Conservation (phyloP, 2,329 filamentous ascomycete genomes). For the Cordyceps militaris region DNA sequence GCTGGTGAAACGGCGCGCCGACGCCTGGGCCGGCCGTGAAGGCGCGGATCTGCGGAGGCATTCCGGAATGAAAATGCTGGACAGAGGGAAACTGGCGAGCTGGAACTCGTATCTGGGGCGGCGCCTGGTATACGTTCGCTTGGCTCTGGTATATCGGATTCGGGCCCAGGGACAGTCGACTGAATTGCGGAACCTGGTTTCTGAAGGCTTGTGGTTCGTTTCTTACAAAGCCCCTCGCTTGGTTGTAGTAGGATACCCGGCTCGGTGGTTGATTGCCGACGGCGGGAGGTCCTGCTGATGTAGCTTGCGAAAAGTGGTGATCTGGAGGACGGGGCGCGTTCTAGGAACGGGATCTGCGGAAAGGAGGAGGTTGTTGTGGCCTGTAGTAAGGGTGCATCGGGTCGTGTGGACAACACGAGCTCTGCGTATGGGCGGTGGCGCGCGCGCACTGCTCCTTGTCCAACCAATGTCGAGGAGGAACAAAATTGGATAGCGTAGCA, state of each 20-base stretch:
- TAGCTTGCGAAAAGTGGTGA: neutral
- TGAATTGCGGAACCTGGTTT: neutral
- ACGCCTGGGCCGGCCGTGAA: constrained; percentile 32
- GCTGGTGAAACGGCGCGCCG: constrained; percentile 35
- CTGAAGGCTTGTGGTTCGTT: neutral
- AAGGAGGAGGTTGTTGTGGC: neutral
- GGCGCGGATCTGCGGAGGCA: constrained; percentile 33
- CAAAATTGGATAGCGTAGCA: neutral
- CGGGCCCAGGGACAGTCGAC: neutral
- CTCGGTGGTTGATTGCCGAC: neutral
- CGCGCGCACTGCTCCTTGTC: neutral
- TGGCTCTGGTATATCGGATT: neutral
- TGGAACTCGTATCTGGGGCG: neutral
- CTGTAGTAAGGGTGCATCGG: constrained; percentile 1
- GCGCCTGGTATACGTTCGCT: neutral
- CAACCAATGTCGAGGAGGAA: too few species aligned
- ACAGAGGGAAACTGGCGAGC: neutral
- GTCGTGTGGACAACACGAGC: constrained; percentile 1
- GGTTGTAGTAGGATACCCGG: too few species aligned
- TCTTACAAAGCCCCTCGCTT: too few species aligned
- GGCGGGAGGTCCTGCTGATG: too few species aligned
- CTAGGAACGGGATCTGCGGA: constrained; percentile 1
- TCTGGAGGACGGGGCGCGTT: neutral
- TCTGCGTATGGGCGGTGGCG: neutral
- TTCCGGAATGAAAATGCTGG: constrained; percentile 13